A percentile compares a stretch with the other conserved stretches of the same genome.
phyloP scores from a whole-genome alignment of 208 protist species.

The Acanthamoeba lenticulata region DNA sequence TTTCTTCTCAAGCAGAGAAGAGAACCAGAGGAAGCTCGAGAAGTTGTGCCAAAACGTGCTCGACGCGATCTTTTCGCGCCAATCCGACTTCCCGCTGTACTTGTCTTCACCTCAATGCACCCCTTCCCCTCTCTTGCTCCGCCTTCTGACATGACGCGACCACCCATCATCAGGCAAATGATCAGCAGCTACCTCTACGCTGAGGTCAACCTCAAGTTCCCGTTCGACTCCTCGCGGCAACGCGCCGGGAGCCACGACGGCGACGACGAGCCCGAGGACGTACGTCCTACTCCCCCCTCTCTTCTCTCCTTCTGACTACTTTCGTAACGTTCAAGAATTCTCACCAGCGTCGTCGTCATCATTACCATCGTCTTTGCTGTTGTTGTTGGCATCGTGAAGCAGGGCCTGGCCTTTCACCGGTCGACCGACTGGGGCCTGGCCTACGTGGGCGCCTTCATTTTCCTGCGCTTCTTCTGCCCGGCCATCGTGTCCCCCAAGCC shows the following conservation, averaged over 20 bases:
- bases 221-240: neutral
- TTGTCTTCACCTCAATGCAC: neutral
- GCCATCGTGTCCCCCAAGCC: conserved; percentile 36
- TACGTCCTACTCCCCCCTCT: neutral
- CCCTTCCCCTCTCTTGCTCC: neutral
- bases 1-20: neutral
- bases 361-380: no score
- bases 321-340: no score
- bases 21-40: conserved; percentile 26
- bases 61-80: conserved; percentile 41
- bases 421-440: conserved; percentile 39
- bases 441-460: conserved; percentile 53
- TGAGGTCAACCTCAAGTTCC: conserved; percentile 41
- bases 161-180: neutral
- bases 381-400: no score
- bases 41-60: conserved; percentile 33
- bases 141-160: neutral
- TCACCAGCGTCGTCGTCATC: no score
- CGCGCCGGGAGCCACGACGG: neutral
- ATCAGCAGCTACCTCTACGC: conserved; percentile 41
- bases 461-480: conserved; percentile 64
- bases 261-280: neutral
- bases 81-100: conserved; percentile 39
- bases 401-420: neutral
- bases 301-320: no score